Evolutionary conservation across 116 monocot species (phyloP).

Genomic region (Trichopus zeylanicus): DNA sequence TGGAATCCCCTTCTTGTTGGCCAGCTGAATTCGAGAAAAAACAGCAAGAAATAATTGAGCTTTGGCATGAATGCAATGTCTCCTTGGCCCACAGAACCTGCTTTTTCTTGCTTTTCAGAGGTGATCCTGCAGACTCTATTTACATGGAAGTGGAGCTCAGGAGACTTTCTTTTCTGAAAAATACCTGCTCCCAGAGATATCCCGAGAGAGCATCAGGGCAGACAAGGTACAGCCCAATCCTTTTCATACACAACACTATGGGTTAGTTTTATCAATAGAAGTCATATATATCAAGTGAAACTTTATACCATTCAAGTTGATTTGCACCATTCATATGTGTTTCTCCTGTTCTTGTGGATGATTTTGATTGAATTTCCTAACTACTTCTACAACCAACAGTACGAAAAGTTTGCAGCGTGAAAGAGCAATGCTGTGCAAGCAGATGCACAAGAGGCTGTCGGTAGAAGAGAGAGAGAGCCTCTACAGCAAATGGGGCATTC

Average conservation of each 20-base stretch:
- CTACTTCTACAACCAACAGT: conserved; percentile 15
- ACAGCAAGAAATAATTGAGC: conserved; percentile 59
- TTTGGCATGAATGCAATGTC: conserved; percentile 89
- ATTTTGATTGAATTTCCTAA: background rate
- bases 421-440: conserved; percentile 63
- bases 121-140: conserved; percentile 72
- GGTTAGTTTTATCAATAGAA: too few species aligned
- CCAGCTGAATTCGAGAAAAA: conserved; percentile 51
- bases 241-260: too few species aligned
- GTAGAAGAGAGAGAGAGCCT: conserved; percentile 50
- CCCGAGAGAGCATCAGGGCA: too few species aligned
- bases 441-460: conserved; percentile 48
- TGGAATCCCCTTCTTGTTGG: conserved; percentile 46
- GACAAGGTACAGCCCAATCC: background rate
- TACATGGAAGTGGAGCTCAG: conserved; percentile 90
- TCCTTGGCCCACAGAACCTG: conserved; percentile 82
- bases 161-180: conserved; percentile 63
- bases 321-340: background rate
- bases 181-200: conserved; percentile 11
- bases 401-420: conserved; percentile 46
- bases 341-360: background rate
- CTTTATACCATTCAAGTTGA: too few species aligned
- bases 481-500: conserved; percentile 72
- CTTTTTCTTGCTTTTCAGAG: conserved; percentile 89
- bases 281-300: too few species aligned